Percentiles rank a stretch among this genome's conserved stretches.
Conservation (phyloP, 345 rosid genomes). For the Hibiscus syriacus region DNA sequence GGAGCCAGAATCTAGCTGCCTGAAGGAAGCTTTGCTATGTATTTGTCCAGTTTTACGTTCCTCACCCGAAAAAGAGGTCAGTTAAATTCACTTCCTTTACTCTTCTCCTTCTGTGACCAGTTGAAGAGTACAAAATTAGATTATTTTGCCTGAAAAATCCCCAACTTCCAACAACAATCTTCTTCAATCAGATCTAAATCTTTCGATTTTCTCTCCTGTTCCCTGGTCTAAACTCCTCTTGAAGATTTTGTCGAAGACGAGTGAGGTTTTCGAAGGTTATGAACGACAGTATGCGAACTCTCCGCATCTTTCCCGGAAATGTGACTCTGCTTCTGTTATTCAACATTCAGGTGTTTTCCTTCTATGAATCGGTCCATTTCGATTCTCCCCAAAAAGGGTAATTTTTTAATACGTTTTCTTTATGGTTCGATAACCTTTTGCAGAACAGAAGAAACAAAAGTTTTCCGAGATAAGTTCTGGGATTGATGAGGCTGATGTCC, state of each 20-base stretch:
- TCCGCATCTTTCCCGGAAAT: constrained; percentile 77
- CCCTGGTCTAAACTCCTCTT: neutral
- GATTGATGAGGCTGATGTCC: constrained; percentile 73
- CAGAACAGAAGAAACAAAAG: constrained; percentile 57
- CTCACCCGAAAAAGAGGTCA: neutral
- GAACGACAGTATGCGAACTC: constrained; percentile 91
- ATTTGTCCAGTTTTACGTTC: neutral
- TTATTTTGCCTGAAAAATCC: neutral
- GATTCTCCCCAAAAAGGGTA: neutral
- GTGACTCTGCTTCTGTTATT: constrained; percentile 50
- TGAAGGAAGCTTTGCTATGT: neutral
- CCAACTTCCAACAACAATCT: neutral
- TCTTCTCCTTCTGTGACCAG: neutral
- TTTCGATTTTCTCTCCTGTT: neutral
- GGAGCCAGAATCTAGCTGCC: neutral
- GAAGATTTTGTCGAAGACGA: constrained; percentile 36
- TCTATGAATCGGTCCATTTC: neutral
- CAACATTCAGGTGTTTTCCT: constrained; percentile 37
- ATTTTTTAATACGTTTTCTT: neutral
- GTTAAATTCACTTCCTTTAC: neutral
- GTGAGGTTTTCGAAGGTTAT: constrained; percentile 79
- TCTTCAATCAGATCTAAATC: constrained; percentile 3
- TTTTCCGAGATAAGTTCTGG: constrained; percentile 57
- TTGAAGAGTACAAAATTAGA: neutral
- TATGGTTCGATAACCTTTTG: neutral